Percentiles rank a stretch among this genome's conserved stretches.
Evolutionary conservation across 805 yeast species (phyloP).

Genomic region (Candida insectalens): DNA sequence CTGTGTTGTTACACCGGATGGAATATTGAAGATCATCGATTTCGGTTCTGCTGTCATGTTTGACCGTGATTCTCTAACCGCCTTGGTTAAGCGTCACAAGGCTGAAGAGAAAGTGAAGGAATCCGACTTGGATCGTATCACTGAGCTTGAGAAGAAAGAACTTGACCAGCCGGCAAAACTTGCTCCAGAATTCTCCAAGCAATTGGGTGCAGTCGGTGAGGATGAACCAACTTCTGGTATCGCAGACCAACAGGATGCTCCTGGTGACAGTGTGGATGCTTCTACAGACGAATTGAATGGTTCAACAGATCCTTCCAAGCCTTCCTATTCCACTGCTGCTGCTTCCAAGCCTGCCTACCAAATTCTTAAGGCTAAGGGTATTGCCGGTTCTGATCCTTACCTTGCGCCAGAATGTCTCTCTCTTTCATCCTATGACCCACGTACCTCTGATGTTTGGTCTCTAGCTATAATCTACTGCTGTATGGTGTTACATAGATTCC

Average conservation of each 20-base stretch:
- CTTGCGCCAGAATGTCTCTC: conserved; percentile 84
- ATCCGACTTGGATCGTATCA: no score
- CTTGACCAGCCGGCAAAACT: no score
- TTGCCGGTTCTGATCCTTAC: conserved; percentile 95
- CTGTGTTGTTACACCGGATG: conserved; percentile 71
- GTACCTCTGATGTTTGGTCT: conserved; percentile 89
- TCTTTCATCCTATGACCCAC: conserved; percentile 59
- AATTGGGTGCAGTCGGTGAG: not conserved
- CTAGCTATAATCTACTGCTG: conserved; percentile 88
- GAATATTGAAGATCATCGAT: conserved; percentile 80
- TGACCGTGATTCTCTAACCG: conserved; percentile 29
- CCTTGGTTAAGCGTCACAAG: not conserved
- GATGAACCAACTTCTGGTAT: not conserved
- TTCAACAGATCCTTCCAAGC: not conserved
- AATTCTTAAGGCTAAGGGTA: conserved; percentile 64
- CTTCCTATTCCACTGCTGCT: not conserved
- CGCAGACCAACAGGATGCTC: not conserved
- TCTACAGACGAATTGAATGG: not conserved
- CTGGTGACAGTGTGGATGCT: not conserved
- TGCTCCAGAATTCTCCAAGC: no score
- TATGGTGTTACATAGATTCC: conserved; percentile 78
- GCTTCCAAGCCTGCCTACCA: no score
- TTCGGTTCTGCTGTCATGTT: conserved; percentile 90
- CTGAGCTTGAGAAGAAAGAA: no score
- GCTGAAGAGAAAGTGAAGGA: no score